Percentiles rank a stretch among this genome's conserved stretches.
These are phyloP conservation scores for Raffaelea ambrosiae DNA, from an alignment of 2,329 filamentous ascomycete genomes.

Conservation along the genomic window DNA sequence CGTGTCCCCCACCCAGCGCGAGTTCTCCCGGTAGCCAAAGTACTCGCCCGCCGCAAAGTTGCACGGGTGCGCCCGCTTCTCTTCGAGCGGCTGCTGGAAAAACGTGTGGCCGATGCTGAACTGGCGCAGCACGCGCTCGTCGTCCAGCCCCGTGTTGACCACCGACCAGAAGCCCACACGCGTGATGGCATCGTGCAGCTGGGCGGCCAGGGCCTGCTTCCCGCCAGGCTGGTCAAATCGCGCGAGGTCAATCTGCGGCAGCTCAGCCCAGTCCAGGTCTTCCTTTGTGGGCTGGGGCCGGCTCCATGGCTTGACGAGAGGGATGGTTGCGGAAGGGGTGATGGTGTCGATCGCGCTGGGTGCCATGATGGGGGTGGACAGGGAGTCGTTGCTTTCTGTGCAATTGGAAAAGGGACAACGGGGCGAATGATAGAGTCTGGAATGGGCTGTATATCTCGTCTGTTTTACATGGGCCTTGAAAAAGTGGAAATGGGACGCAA, in stretches of 20 bases:
- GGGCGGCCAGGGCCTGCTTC: conserved; percentile 38
- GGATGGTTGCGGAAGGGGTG: conserved; percentile 1
- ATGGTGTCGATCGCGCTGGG: conserved; percentile 15
- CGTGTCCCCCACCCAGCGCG: conserved; percentile 24
- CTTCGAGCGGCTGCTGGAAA: conserved; percentile 37
- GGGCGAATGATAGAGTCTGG: not conserved
- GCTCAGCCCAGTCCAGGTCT: conserved; percentile 30
- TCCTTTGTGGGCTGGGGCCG: conserved; percentile 20
- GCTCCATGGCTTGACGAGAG: conserved; percentile 22
- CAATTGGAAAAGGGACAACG: not conserved
- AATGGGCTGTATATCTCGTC: not conserved
- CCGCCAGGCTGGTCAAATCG: conserved; percentile 41
- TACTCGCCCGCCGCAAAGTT: conserved; percentile 25
- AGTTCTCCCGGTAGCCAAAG: conserved; percentile 34
- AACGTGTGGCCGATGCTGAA: conserved; percentile 42
- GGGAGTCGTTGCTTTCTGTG: not conserved
- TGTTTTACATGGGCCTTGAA: not conserved
- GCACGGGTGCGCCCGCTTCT: conserved; percentile 19
- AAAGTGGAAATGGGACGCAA: too few species aligned
- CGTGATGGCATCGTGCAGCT: conserved; percentile 39
- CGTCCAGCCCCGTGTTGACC: conserved; percentile 27
- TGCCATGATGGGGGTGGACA: conserved; percentile 14
- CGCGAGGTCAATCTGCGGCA: conserved; percentile 35
- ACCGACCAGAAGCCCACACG: conserved; percentile 31
- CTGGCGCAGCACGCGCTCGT: conserved; percentile 27